Evolutionary conservation across 345 rosid genomes (phyloP).

Genomic region (Euphorbia tirucalli): DNA sequence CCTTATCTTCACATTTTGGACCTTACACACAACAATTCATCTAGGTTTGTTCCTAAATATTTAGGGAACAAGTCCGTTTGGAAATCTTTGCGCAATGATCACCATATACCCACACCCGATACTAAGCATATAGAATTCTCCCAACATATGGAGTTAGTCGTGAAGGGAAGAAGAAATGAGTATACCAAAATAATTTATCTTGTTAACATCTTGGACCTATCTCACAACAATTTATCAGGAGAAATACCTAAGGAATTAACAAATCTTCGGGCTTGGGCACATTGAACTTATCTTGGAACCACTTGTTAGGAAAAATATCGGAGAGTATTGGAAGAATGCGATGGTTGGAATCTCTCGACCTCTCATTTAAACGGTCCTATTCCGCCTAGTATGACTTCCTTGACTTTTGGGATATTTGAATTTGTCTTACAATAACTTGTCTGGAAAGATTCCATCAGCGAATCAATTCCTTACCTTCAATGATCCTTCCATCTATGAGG

Average conservation of each 20-base stretch:
- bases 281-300: constrained; percentile 17
- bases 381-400: constrained; percentile 18
- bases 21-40: constrained; percentile 14
- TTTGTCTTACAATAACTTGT: constrained; percentile 26
- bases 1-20: constrained; percentile 9
- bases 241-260: constrained; percentile 13
- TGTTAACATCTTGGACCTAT: constrained; percentile 10
- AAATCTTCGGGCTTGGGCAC: not conserved
- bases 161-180: constrained; percentile 7
- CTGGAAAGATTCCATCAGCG: constrained; percentile 25
- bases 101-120: no score
- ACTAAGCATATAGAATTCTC: not conserved
- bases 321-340: constrained; percentile 6
- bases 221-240: constrained; percentile 8
- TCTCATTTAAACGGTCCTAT: constrained; percentile 20
- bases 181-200: not conserved
- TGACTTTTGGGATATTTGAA: constrained; percentile 21
- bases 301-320: constrained; percentile 9
- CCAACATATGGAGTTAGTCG: not conserved
- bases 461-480: constrained; percentile 21
- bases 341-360: constrained; percentile 14
- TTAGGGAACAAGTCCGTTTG: not conserved
- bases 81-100: not conserved
- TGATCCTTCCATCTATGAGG: constrained; percentile 26
- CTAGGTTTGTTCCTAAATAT: constrained; percentile 6